Conservation (phyloP, 2,329 filamentous ascomycete species). For the Xylariomycetidae sp. region DNA sequence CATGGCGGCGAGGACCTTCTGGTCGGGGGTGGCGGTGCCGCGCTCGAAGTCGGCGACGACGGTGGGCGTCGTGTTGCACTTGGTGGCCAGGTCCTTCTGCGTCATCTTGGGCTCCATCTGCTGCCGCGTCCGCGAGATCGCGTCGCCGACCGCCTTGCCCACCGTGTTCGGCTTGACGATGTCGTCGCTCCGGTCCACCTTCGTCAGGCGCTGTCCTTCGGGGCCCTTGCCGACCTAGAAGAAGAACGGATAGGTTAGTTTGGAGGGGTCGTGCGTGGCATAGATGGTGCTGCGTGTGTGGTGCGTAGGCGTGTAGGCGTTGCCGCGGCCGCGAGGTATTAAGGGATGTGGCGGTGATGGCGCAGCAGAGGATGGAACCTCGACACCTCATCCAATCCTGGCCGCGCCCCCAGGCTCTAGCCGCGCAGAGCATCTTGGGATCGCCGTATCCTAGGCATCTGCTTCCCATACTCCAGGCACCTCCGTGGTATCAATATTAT, state of each 20-base stretch:
- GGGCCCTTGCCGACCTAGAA: constrained; percentile 45
- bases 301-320: neutral
- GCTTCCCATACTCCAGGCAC: too few relatives aligned
- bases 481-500: too few relatives aligned
- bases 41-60: constrained; percentile 83
- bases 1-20: constrained; percentile 72
- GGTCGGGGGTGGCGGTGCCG: constrained; percentile 71
- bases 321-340: neutral
- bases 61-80: constrained; percentile 79
- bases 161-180: constrained; percentile 96
- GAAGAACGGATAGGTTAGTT: neutral
- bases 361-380: too few relatives aligned
- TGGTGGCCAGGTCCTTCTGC: constrained; percentile 79
- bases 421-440: too few relatives aligned
- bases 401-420: too few relatives aligned
- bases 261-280: neutral
- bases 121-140: constrained; percentile 73
- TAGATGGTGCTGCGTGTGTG: neutral
- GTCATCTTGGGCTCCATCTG: constrained; percentile 92
- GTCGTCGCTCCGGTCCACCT: constrained; percentile 95
- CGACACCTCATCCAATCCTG: too few relatives aligned
- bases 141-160: constrained; percentile 71
- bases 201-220: constrained; percentile 93
- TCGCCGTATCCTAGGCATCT: too few relatives aligned
- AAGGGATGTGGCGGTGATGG: too few relatives aligned